Percentiles rank a stretch among this genome's conserved stretches.
Evolutionary conservation across 2,329 filamentous ascomycete species (phyloP).

Genomic region (Claviceps fusiformis): DNA sequence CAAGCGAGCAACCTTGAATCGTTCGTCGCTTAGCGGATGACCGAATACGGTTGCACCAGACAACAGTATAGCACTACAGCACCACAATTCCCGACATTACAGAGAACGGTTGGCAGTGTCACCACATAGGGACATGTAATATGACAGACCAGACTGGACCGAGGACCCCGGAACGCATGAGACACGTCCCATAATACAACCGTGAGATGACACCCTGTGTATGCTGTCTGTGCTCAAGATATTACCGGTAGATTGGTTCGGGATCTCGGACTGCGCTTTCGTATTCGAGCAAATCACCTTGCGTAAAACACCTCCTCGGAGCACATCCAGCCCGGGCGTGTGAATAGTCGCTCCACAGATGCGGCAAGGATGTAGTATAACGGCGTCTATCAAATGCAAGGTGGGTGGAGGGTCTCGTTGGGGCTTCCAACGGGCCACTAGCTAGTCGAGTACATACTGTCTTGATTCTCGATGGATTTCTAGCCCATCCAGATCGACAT

Average conservation of each 20-base stretch:
- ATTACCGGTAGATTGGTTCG: conserved; percentile 8
- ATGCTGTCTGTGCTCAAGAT: not conserved
- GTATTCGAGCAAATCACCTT: conserved; percentile 5
- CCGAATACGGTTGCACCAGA: too few species aligned
- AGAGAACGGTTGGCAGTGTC: too few species aligned
- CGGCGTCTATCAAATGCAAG: conserved; percentile 1
- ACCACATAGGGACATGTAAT: too few species aligned
- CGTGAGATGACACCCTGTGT: not conserved
- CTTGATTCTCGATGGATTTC: too few species aligned
- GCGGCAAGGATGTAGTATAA: not conserved
- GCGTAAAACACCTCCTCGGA: not conserved
- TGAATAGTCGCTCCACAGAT: not conserved
- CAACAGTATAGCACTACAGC: not conserved
- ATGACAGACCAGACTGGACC: not conserved
- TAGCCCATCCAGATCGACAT: too few species aligned
- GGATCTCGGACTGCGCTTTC: conserved; percentile 5
- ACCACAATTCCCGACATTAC: not conserved
- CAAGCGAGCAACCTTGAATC: too few species aligned
- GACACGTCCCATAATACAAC: not conserved
- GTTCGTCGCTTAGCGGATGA: too few species aligned
- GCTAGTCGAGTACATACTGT: too few species aligned
- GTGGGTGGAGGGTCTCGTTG: not conserved
- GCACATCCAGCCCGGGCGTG: not conserved
- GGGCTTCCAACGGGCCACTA: not conserved
- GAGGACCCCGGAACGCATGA: not conserved